Evolutionary conservation across 768 basidiomycete species (phyloP).

Genomic region (Suillus sp.): DNA sequence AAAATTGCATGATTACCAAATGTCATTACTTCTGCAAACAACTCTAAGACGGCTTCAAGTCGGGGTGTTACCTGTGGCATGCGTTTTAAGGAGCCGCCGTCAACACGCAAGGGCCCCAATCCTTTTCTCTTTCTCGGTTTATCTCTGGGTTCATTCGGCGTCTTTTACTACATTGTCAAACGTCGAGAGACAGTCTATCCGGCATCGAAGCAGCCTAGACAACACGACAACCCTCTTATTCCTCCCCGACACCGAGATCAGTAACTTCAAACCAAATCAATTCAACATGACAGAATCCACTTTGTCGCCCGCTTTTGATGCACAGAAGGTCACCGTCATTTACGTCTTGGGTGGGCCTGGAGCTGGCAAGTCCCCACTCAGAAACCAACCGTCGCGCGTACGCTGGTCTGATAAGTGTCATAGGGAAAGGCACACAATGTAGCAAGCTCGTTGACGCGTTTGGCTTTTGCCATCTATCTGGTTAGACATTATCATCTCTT

Average conservation of each 20-base stretch:
- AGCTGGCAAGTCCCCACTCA: slow-evolving; percentile 60
- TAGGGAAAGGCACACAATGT: slow-evolving; percentile 98
- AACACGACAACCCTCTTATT: slow-evolving; percentile 65
- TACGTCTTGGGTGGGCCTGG: slow-evolving; percentile 98
- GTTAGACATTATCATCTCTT: slow-evolving; percentile 42
- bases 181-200: slow-evolving; percentile 58
- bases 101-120: slow-evolving; percentile 50
- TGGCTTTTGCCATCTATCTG: slow-evolving; percentile 91
- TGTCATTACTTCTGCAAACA: slow-evolving; percentile 5
- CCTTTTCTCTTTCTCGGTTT: slow-evolving; percentile 63
- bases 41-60: slow-evolving; percentile 1
- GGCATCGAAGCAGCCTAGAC: slow-evolving; percentile 60
- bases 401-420: slow-evolving; percentile 13
- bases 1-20: not conserved
- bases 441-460: slow-evolving; percentile 80
- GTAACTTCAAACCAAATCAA: slow-evolving; percentile 2
- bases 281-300: not conserved
- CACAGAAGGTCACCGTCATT: slow-evolving; percentile 77
- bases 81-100: slow-evolving; percentile 9
- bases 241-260: slow-evolving; percentile 53
- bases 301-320: slow-evolving; percentile 51
- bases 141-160: slow-evolving; percentile 53
- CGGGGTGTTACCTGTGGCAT: slow-evolving; percentile 2
- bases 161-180: slow-evolving; percentile 59
- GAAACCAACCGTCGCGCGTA: slow-evolving; percentile 9